Base-by-base conservation (phyloP, 352 stramenopile species). In the Phytophthora palmivora region DNA sequence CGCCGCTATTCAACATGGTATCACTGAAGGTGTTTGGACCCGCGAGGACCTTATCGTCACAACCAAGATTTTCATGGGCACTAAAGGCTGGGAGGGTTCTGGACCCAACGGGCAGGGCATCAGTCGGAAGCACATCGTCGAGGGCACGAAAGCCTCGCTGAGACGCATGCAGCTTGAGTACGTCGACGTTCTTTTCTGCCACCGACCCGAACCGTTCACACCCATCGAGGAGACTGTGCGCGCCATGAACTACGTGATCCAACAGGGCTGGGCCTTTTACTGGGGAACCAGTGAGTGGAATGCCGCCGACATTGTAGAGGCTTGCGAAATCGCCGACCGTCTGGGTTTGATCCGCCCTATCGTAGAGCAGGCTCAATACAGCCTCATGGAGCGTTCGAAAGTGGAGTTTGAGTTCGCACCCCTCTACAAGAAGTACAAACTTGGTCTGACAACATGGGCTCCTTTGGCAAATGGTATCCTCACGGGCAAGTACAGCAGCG, bases 401-500 rank as follows among this genome's bases (percentile, higher is more conserved):
- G 69, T 89, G 26, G 78, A 89, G 56, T 74, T 73, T 43, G 75
- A 88, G 58, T 85, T 80, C 66, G 54, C 37, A 26, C 55, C 61
- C 7, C 66, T 89, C 19, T 89, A 64, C 37, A 51, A 64, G 28
- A 58, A 58, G 38, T 64, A 64, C 56, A 64, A 64, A 37, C 37
- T 64, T 15, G 78, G 67, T 19, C 54, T 76, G 26, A 87, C 76
- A 28, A 63, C 59, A 52, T 63, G 44, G 42, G 26, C 42, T 10
- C 59, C 59, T 4, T 57, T 89, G 6, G 75, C 74, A 8, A 75
- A 72, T 30, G 80, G 82, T 7, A 56, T 90, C 7, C 67, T 91
- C 33, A 87, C 82, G 34, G 76, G 74, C 59, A 91, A 90, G 61
- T 89, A 90, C 71, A 71, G 64, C 52, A 55, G 62, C 22, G 75